Conservation (phyloP, 805 yeast genomes). For the Saturnispora besseyi region DNA sequence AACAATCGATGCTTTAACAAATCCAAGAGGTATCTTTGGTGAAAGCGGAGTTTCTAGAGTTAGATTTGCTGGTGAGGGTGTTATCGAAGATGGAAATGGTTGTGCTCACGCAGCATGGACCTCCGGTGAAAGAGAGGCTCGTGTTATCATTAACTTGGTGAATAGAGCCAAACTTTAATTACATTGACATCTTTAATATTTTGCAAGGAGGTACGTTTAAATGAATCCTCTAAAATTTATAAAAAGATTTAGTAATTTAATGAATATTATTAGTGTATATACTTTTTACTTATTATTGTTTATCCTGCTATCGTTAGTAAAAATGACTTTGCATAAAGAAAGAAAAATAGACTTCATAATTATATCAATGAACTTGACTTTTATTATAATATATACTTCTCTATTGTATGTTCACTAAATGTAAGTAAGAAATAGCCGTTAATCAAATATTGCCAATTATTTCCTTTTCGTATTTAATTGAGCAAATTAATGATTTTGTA, state of each 20-base stretch:
- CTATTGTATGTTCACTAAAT: too few species aligned
- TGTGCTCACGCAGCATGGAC: slow-evolving; percentile 53
- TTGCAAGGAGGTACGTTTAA: neutral
- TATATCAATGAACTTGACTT: too few species aligned
- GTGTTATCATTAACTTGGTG: slow-evolving; percentile 16
- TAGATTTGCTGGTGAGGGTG: slow-evolving; percentile 52
- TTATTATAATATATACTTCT: too few species aligned
- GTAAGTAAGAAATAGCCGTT: too few species aligned
- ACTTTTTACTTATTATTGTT: neutral
- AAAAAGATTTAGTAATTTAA: neutral
- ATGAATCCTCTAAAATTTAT: neutral
- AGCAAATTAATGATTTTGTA: too few species aligned
- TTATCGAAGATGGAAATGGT: slow-evolving; percentile 43
- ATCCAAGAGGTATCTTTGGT: slow-evolving; percentile 34
- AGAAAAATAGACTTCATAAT: too few species aligned
- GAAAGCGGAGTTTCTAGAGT: slow-evolving; percentile 28
- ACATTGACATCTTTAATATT: slow-evolving; percentile 23
- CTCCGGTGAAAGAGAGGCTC: slow-evolving; percentile 42
- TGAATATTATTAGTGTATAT: neutral
- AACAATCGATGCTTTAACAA: slow-evolving; percentile 29
- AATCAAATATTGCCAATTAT: too few species aligned
- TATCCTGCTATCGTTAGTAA: neutral
- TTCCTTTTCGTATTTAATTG: too few species aligned
- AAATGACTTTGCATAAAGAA: neutral
- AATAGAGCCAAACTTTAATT: slow-evolving; percentile 20